Percentiles rank a stretch among this genome's conserved stretches.
phyloP scores from a whole-genome alignment of 192 early-diverging fungal species.

The Mortierella antarctica region DNA sequence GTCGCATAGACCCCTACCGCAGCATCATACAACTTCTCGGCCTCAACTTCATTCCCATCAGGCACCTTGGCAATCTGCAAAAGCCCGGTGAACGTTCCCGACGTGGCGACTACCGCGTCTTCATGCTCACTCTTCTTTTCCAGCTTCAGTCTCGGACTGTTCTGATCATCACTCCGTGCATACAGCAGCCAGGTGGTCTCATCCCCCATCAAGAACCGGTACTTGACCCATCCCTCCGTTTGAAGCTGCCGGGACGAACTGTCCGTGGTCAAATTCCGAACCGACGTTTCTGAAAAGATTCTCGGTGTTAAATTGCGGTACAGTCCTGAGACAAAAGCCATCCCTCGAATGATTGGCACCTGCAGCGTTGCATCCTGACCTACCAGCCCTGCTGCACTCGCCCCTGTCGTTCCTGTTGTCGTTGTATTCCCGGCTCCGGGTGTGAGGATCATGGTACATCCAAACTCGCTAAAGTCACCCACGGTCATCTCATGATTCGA shows the following conservation, averaged over 20 bases:
- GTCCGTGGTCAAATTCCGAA: slow-evolving; percentile 25
- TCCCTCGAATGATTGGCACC: slow-evolving; percentile 43
- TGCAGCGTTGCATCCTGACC: slow-evolving; percentile 14
- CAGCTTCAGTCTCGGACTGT: slow-evolving; percentile 2
- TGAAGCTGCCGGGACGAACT: too few species aligned
- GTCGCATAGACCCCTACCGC: slow-evolving; percentile 35
- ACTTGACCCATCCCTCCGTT: slow-evolving; percentile 42
- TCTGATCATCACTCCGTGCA: slow-evolving; percentile 6
- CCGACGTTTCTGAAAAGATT: slow-evolving; percentile 29
- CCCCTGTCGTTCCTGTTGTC: background rate
- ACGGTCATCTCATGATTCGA: slow-evolving; percentile 31
- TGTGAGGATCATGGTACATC: slow-evolving; percentile 16
- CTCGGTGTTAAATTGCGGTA: slow-evolving; percentile 37
- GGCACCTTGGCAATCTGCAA: slow-evolving; percentile 50
- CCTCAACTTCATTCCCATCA: slow-evolving; percentile 11
- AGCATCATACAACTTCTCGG: slow-evolving; percentile 32
- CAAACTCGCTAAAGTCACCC: slow-evolving; percentile 46
- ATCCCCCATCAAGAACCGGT: slow-evolving; percentile 43
- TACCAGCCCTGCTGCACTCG: background rate
- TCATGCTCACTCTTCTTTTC: background rate
- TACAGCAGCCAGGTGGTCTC: slow-evolving; percentile 44
- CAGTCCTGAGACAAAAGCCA: slow-evolving; percentile 34
- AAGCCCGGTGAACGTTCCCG: slow-evolving; percentile 42
- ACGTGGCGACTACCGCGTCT: slow-evolving; percentile 7
- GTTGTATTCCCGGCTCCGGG: background rate